Base-by-base conservation (phyloP, 805 yeast genomes). In the Metschnikowia kunwiensis region DNA sequence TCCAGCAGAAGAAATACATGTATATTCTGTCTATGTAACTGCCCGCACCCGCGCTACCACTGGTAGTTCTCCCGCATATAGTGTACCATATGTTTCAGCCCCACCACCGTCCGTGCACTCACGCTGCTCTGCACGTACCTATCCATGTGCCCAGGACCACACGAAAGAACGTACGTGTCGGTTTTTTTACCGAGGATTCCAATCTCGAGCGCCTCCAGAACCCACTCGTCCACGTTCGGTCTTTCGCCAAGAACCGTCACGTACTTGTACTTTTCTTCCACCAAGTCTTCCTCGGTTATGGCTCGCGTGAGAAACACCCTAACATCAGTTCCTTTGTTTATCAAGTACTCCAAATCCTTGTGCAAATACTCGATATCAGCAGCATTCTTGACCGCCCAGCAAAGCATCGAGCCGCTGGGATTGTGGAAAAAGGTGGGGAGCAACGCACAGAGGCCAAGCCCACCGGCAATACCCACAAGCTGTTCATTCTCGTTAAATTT, bases 391-490 rank as follows among this genome's bases (percentile, higher is more conserved):
- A 47, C 35, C 3, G 36, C 43, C 51, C 51, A 45, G 18, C 13
- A 35, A n/a, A 47, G 43, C 7, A 32, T 28, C 7, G 51, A 40
- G 10, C 36, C 42, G 6, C 17, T 12, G 0, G 44, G 41, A 21
- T 38, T 30, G 10, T 28, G 18, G 24, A 30, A 37, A 22, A 47
- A 39, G 4, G 38, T 22, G 3, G 47, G 51, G 16, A 47, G 47
- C 22, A 47, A 29, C 5, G 48, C 44, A 25, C 46, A 40, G 5
- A 47, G 28, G 11, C 51, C 51, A 4, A 47, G 40, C 2, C 51
- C 51, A 5, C 51, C 51, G 5, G 51, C 46, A 29, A 45, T 36
- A 5, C 46, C 50, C 14, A 43, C 46, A 5, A 47, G 32, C 8
- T 40, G 31, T 12, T 47, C 51, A 13, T 30, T 27, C 7, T 32